These are phyloP conservation scores for Cyclotella cryptica DNA, from an alignment of 108 stramenopile species.

Conservation along the genomic window DNA sequence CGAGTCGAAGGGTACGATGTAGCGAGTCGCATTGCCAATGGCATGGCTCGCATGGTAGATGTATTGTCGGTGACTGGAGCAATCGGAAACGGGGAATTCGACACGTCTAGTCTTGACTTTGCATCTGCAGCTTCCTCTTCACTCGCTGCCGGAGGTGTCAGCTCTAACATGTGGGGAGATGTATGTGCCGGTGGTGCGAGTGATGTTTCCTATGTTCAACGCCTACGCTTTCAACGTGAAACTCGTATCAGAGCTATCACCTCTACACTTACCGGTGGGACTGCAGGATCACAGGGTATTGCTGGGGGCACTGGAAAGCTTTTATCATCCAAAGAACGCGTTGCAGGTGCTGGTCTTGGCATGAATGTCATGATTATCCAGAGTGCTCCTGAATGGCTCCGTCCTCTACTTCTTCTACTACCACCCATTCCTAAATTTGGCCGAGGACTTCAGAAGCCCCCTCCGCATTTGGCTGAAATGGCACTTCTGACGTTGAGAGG, in stretches of 20 bases:
- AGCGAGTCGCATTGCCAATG: conserved; percentile 79
- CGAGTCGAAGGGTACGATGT: conserved; percentile 84
- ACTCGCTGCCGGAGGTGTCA: conserved; percentile 39
- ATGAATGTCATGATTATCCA: conserved; percentile 70
- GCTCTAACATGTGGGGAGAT: conserved; percentile 55
- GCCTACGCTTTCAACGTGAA: conserved; percentile 69
- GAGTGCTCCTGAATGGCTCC: conserved; percentile 85
- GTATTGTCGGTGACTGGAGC: conserved; percentile 78
- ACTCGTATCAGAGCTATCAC: conserved; percentile 30
- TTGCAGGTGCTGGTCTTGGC: conserved; percentile 36
- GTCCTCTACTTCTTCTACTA: conserved; percentile 67
- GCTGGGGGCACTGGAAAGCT: conserved; percentile 58
- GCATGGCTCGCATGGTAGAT: conserved; percentile 78
- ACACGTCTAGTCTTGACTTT: conserved; percentile 47
- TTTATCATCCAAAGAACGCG: conserved; percentile 73
- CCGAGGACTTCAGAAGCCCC: conserved; percentile 75
- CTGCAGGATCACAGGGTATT: conserved; percentile 38
- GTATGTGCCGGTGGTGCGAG: conserved; percentile 77
- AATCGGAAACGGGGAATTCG: conserved; percentile 69
- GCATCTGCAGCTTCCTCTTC: conserved; percentile 46
- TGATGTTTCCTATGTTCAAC: conserved; percentile 72
- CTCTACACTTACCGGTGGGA: conserved; percentile 37
- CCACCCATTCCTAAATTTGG: conserved; percentile 73
- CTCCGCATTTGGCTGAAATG: conserved; percentile 84
- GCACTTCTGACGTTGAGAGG: conserved; percentile 69